Base-by-base conservation (phyloP, 305 asterid genomes). In the Salvia sclarea region DNA sequence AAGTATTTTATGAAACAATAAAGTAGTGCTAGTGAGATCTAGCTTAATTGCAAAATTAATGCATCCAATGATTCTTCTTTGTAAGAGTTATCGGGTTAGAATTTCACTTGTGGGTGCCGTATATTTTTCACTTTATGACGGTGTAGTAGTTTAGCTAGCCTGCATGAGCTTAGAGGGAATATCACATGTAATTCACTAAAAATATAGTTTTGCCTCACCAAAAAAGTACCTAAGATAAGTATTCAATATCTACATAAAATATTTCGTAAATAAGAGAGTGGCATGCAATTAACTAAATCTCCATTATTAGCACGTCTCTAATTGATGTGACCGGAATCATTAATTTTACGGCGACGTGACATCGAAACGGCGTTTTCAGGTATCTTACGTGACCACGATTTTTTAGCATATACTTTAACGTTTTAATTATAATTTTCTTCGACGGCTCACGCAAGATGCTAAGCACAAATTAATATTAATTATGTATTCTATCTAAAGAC, bases 311-410 rank as follows among this genome's bases (percentile, higher is more conserved):
- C 85, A 79, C 84, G 86, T 81, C 84, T 72, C 50, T 48, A 16
- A 4, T 54, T 64, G 87, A 83, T 71, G 83, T 70, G 85, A 74
- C 81, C 60, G 70, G 54, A 74, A 77, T 69, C 62, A 41, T 53
- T 52, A 56, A 68, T 71, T 71, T 83, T 59, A 73, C 81, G 84
- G 82, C 88, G 82, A 74, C 79, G 81, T 76, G 81, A 81, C 78
- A 68, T 67, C 43, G 33, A 62, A 78, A 72, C 84, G 83, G 79
- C 84, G 85, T 56, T 64, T 80, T 76, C 68, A 73, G 76, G 72
- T 56, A 57, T 44, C 71, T 60, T 61, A 80, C 76, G 83, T 76
- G 63, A 76, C 78, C 70, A 48, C 75, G 38, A 57, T 64, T 45
- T 59, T 33, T 45, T 59, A 8, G 8, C 48, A 33, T 13, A 24